Base-by-base conservation (phyloP, 768 basidiomycete species). In the Tephrocybe sp. region DNA sequence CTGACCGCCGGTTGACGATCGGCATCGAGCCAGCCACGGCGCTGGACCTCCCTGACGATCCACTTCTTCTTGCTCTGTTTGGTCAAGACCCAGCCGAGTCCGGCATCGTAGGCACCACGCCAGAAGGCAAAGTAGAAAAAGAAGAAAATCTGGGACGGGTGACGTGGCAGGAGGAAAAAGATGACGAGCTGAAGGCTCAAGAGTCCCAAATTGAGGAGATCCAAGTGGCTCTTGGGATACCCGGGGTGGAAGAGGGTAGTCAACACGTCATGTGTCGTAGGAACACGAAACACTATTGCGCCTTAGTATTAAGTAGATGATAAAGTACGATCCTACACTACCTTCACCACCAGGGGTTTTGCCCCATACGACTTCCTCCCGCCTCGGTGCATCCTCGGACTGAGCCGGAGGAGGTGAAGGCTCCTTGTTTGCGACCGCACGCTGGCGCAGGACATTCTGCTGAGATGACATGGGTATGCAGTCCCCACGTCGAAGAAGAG, bases 31-130 rank as follows among this genome's bases (percentile, higher is more conserved):
- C 94, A 98, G 3, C 92, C 96, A 20, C 84, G 71, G 3, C 78
- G 73, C 50, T 88, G 81, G 1, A 98, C 77, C 59, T 87, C 82
- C 25, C 83, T 76, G 39, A 97, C 93, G 59, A 99, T 91, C 90
- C 93, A 98, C 62, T 83, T 88, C 71, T 84, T 86, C 74, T 96
- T 95, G 76, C 93, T 96, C 71, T 99, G 97, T 66, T 90, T 89
- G 9, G 92, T 92, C 51, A 99, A 75, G 10, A 98, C 81, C 86
- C 89, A 97, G 0, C 94, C 97, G 40, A 99, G 80, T 0, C 96
- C 96, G 26, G 81, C 86, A 67, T 99, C 91, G 65, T 99, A 99
- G 9, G 90, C 86, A 3, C 81, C 78, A 2, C 97, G 76, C 93
- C 95, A 99, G 67, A 98, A 91, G 9, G 84, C 84, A 63, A 99